Evolutionary conservation across 345 rosid genomes (phyloP), one percentile per base, ranked within the genome.

Genomic region (Excoecaria cochinchinensis): DNA sequence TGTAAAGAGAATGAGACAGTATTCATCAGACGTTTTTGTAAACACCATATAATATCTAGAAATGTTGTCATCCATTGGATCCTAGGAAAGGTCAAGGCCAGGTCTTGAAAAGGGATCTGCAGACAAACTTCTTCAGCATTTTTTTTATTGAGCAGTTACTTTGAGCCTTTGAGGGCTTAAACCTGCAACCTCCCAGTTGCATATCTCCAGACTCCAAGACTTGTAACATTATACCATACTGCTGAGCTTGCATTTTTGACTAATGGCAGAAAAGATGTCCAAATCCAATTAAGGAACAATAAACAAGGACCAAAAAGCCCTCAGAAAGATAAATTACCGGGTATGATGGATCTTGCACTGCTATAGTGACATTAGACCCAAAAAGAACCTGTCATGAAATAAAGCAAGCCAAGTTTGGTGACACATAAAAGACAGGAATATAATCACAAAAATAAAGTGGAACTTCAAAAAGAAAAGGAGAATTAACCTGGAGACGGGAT

Each of bases 311-410:
- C 48, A n/a, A 19, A 70, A 21, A 38, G 22, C 31, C 8, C 1
- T 8, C 21, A 72, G 22, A 67, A 60, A 44, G 10, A 69, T 38
- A 57, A 15, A 76, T 73, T 91, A 95, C 99, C 94, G 99, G 99
- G 79, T 92, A 92, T 74, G 99, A 95, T 72, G 99, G 99, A 78
- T 95, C 99, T 87, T 95, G 99, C 74, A 95, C 98, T 13, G 98
- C 97, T 83, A 92, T 78, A 17, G 98, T 86, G 59, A 89, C 89
- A 25, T 90, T 70, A 71, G 95, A 88, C 60, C 99, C 99, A 85
- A 95, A 91, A 83, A 91, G 82, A 75, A 90, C 78, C 99, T 91
- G 89, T 52, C 31, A 83, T 46, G 80, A 55, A 76, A 65, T 53
- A 58, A 58, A 69, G 79, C 42, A 50, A 70, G 71, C 31, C n/a